Base-by-base conservation (phyloP, 1,284 basidiomycete species). In the Austroboletus rostrupii region DNA sequence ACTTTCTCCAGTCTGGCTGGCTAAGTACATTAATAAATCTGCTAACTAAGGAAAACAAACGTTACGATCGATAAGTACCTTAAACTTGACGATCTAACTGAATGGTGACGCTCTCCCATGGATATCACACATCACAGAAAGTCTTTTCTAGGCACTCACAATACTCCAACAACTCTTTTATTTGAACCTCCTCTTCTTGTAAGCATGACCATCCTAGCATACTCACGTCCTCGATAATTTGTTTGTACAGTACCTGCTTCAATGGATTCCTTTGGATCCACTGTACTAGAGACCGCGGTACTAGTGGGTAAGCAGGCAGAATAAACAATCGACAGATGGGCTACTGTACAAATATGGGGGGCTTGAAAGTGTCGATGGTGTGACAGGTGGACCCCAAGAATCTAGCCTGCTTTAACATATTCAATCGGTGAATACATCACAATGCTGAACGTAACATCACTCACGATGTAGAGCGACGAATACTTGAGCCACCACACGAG, bases 381-480 rank as follows among this genome's bases (percentile, higher is more conserved):
- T 89, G 85, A 54, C 85, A 69, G 2, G 70, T 71, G 3, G 87
- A 90, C 43, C 87, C 87, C 20, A 82, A 62, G 23, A 76, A 65
- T 32, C 88, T 85, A 33, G 75, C 85, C 88, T 91, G 57, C 20
- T 5, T 39, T 26, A 19, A 41, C 20, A 13, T 26, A 33, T 11
- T 20, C 33, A 12, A 46, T 52, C 26, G 45, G 39, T 13, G 37
- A 47, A 23, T 35, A 46, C 12, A 45, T 20, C 44, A 36, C 23
- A 23, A 23, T 23, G 23, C 13, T 43, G 35, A 13, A 52, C 13
- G 42, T 40, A 20, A 33, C 5, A 45, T 35, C n/a, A 76, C 90
- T 62, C 58, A 91, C 91, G 5, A 93, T 16, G 60, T 85, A 87
- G 62, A 93, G 90, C 2, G 75, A 45, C 13, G 80, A 43, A 11